Percentiles rank a stretch among this genome's conserved stretches.
These are phyloP conservation scores for Candida sithepensis DNA, from an alignment of 805 yeast genomes.

Conservation along the genomic window DNA sequence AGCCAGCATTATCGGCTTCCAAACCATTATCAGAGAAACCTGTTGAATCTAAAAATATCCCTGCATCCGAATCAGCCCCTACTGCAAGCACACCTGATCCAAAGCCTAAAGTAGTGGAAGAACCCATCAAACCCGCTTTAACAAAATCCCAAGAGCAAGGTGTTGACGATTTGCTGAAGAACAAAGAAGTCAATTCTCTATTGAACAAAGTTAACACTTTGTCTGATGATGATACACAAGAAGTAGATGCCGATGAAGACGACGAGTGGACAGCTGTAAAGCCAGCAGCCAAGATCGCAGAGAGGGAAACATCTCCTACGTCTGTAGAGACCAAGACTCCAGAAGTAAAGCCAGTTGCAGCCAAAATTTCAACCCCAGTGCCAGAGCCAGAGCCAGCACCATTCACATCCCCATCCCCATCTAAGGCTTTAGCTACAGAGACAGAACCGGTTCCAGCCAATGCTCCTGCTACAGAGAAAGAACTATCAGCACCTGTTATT, in stretches of 20 bases:
- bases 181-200: constrained; percentile 43
- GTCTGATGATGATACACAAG: constrained; percentile 38
- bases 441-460: background rate
- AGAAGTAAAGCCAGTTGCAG: too few relatives aligned
- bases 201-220: constrained; percentile 41
- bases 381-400: too few relatives aligned
- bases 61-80: constrained; percentile 16
- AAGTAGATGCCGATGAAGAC: constrained; percentile 25
- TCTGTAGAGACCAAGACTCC: too few relatives aligned
- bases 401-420: too few relatives aligned
- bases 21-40: too few relatives aligned
- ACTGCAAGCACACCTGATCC: background rate
- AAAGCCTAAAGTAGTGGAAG: constrained; percentile 4
- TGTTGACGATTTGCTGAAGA: constrained; percentile 46
- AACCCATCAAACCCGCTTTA: constrained; percentile 14
- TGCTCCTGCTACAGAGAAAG: constrained; percentile 4
- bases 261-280: constrained; percentile 27
- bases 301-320: constrained; percentile 1
- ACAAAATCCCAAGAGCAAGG: constrained; percentile 34
- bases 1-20: constrained; percentile 46
- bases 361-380: too few relatives aligned
- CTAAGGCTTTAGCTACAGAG: too few relatives aligned
- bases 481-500: constrained; percentile 9
- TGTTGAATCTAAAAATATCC: constrained; percentile 19
- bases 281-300: background rate